phyloP scores from a whole-genome alignment of 768 basidiomycete genomes.

The Auricularia auricula-judae region DNA sequence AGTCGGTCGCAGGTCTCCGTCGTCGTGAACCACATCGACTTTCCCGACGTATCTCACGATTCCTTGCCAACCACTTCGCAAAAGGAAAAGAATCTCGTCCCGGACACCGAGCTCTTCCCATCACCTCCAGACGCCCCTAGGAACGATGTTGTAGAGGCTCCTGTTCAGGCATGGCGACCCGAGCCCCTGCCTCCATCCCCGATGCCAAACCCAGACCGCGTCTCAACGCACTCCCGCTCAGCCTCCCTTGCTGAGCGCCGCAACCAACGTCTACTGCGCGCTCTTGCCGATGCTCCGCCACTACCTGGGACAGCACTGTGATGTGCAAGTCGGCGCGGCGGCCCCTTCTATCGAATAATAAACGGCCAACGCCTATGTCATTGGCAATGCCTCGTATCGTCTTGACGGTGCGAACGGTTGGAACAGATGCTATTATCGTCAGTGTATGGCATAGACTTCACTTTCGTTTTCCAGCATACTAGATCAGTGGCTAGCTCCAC shows the following conservation, averaged over 20 bases:
- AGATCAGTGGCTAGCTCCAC: too few species aligned
- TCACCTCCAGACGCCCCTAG: background rate
- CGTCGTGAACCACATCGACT: background rate
- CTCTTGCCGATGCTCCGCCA: background rate
- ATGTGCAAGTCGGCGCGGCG: background rate
- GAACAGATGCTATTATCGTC: too few species aligned
- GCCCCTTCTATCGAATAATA: background rate
- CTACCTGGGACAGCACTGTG: background rate
- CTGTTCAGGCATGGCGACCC: background rate
- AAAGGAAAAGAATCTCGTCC: background rate
- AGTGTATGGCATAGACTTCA: too few species aligned
- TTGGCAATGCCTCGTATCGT: too few species aligned
- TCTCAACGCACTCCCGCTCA: background rate
- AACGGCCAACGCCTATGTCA: too few species aligned
- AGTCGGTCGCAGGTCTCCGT: background rate
- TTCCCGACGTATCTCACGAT: background rate
- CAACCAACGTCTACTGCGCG: background rate
- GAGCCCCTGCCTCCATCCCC: background rate
- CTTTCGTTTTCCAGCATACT: too few species aligned
- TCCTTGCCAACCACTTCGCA: background rate
- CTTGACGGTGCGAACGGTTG: too few species aligned
- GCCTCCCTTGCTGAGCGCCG: background rate
- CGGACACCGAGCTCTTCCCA: background rate
- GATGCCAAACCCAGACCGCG: background rate
- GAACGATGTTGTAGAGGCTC: background rate